These are phyloP conservation scores for Paramecium primaurelia DNA, from an alignment of 73 alveolate species.

Conservation along the genomic window DNA sequence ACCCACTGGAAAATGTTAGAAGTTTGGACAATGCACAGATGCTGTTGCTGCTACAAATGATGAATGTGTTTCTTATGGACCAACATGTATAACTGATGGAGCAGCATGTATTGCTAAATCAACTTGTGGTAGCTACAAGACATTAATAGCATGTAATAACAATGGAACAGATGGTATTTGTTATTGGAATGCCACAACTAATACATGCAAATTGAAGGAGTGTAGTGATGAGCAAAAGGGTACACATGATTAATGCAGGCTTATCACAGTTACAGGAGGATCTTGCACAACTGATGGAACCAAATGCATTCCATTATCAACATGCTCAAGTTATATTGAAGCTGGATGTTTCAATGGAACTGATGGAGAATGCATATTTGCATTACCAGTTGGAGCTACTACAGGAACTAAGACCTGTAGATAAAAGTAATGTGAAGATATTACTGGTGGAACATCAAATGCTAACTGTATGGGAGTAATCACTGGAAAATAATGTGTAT, in stretches of 20 bases:
- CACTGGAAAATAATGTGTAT: neutral
- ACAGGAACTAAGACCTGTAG: neutral
- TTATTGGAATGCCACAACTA: neutral
- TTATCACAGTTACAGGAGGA: neutral
- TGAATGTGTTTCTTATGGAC: neutral
- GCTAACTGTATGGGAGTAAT: neutral
- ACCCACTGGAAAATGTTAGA: neutral
- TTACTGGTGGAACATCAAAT: neutral
- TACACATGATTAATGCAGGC: neutral
- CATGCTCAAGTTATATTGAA: constrained; percentile 9
- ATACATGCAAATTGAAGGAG: neutral
- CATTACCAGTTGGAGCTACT: neutral
- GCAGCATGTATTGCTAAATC: neutral
- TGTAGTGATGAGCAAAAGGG: neutral
- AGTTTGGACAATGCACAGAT: neutral
- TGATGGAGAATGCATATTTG: neutral
- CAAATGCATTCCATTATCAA: neutral
- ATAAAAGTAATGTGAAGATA: neutral
- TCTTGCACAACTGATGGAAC: constrained; percentile 37
- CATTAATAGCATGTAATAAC: neutral
- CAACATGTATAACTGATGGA: constrained; percentile 1
- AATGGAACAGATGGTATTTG: neutral
- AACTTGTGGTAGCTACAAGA: neutral
- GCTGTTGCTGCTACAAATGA: neutral
- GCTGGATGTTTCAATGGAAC: constrained; percentile 20